These are phyloP conservation scores for Apiospora kogelbergensis DNA, from an alignment of 2,329 filamentous ascomycete species.

Conservation along the genomic window DNA sequence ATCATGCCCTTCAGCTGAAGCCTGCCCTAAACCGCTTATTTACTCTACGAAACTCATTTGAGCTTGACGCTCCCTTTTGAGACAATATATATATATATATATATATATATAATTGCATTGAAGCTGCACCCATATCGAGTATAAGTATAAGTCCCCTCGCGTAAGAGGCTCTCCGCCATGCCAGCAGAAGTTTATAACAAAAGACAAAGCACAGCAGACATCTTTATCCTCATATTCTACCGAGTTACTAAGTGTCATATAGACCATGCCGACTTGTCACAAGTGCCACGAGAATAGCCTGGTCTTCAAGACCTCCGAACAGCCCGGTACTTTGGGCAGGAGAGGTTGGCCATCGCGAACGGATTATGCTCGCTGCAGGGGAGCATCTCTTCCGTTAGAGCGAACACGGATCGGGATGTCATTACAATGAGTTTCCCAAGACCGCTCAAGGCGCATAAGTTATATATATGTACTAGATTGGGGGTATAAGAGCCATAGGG, in stretches of 20 bases:
- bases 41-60: too few species aligned
- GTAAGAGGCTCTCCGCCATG: too few species aligned
- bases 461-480: background rate
- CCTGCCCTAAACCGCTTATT: too few species aligned
- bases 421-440: background rate
- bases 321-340: background rate
- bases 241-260: too few species aligned
- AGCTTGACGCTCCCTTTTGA: too few species aligned
- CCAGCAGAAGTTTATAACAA: too few species aligned
- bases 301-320: background rate
- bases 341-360: background rate
- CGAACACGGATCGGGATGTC: background rate
- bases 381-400: background rate
- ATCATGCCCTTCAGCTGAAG: too few species aligned
- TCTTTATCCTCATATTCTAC: background rate
- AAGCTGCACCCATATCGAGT: too few species aligned
- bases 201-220: background rate
- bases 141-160: too few species aligned
- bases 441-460: background rate
- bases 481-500: background rate
- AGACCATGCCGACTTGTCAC: background rate
- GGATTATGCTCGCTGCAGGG: background rate
- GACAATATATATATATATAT: too few species aligned
- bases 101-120: too few species aligned
- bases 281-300: background rate